Percentiles rank a stretch among this genome's conserved stretches.
phyloP scores from a whole-genome alignment of 768 basidiomycete species.

The Pholiota microspora region DNA sequence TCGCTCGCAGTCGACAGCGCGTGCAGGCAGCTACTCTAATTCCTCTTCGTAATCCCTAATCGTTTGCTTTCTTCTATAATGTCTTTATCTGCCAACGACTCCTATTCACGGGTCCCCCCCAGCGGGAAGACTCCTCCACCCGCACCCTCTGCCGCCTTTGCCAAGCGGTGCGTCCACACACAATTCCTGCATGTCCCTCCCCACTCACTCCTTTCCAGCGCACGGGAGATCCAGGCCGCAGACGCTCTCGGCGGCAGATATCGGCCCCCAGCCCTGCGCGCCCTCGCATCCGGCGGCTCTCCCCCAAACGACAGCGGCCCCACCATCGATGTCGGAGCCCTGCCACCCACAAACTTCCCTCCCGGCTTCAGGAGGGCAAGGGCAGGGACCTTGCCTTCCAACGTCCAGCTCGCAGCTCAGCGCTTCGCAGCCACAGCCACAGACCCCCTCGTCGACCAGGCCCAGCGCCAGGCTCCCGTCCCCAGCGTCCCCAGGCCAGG shows the following conservation, averaged over 20 bases:
- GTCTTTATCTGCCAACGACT: constrained; percentile 87
- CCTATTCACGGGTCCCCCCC: constrained; percentile 74
- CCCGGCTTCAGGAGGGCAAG: constrained; percentile 90
- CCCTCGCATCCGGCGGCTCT: constrained; percentile 64
- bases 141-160: constrained; percentile 85
- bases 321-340: constrained; percentile 53
- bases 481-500: constrained; percentile 55
- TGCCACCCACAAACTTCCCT: constrained; percentile 77
- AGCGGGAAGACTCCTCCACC: constrained; percentile 90
- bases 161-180: constrained; percentile 54
- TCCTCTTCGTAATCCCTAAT: constrained; percentile 76
- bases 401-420: constrained; percentile 85
- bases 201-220: constrained; percentile 42
- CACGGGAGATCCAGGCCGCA: constrained; percentile 84
- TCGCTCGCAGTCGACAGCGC: too few species aligned
- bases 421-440: constrained; percentile 68
- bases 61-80: constrained; percentile 74
- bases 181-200: constrained; percentile 15
- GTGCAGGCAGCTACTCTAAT: too few species aligned
- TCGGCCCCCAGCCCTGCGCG: constrained; percentile 80
- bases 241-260: constrained; percentile 68
- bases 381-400: constrained; percentile 97
- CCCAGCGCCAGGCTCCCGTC: constrained; percentile 24
- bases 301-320: constrained; percentile 68
- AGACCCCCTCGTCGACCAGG: constrained; percentile 38